Evolutionary conservation across 2,329 filamentous ascomycete species (phyloP), one percentile per base, ranked within the genome.

Genomic region (Penicillium capsulatum): DNA sequence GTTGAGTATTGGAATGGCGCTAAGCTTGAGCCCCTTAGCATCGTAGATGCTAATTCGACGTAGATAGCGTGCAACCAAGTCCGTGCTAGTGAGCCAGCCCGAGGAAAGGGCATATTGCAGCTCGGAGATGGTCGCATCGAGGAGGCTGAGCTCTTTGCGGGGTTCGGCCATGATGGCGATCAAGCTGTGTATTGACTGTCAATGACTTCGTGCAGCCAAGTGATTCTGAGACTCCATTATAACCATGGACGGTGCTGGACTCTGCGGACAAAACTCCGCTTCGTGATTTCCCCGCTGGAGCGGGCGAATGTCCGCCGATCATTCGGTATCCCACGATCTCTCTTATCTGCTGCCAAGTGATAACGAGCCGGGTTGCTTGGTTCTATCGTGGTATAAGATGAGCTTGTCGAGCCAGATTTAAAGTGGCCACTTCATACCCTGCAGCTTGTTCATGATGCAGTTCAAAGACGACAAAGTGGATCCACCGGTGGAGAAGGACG

Each of bases 1-100:
- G 43, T 75, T 77, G 44, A 76, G 55, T 10, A 75, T 54, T 6
- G 72, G 70, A 4, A 75, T 69, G 3, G 73, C 67, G 43, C 74
- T 75, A 2, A 77, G 61, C 4, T 55, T 57, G 4, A 49, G 46
- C 3, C 59, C 61, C n/a, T 63, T 54, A 19, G 61, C 61, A 45
- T 77, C 73, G 51, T 73, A 75, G 2, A 50, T 54, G 27, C 62
- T 65, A 41, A 76, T 74, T 5, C 74, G 70, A 26, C 60, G 66
- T 3, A 76, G 60, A 48, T 75, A 72, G 30, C 61, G 61, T 6
- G 68, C 59, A 4, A 69, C 64, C 2, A 77, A 53, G 13, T 71
- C 69, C 28, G 73, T 69, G 38, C 66, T 70, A 11, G 67, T 72
- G 19, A 68, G 53, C 9, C 46, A 40, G 20, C 69, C 66, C 4